phyloP scores from a whole-genome alignment of 257 asterid genomes.

The Avicennia marina region DNA sequence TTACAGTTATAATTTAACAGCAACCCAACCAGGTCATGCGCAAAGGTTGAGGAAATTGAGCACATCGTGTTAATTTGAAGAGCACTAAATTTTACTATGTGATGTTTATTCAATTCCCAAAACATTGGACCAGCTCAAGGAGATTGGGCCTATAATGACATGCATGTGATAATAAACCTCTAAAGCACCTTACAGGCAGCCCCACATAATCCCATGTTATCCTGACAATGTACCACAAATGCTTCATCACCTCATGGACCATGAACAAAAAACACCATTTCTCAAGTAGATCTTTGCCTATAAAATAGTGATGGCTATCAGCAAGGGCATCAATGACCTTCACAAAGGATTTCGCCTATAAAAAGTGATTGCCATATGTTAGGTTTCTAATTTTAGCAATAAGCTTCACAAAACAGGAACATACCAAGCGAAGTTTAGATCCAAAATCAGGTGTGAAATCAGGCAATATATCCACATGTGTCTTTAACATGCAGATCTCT shows the following conservation, averaged over 20 bases:
- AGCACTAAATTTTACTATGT: too few species aligned
- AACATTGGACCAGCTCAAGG: not conserved
- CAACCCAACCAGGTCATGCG: not conserved
- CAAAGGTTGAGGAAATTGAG: too few species aligned
- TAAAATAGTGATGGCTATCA: too few species aligned
- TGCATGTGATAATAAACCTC: not conserved
- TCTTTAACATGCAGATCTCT: slow-evolving; percentile 94
- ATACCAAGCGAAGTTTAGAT: slow-evolving; percentile 80
- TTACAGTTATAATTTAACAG: not conserved
- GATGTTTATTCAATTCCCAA: not conserved
- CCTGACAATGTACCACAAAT: too few species aligned
- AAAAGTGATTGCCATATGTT: not conserved
- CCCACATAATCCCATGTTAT: too few species aligned
- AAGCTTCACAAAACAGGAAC: slow-evolving; percentile 16
- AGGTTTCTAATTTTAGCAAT: not conserved
- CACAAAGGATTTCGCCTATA: too few species aligned
- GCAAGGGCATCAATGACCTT: too few species aligned
- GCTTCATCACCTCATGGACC: too few species aligned
- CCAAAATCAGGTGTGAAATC: slow-evolving; percentile 94
- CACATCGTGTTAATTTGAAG: too few species aligned
- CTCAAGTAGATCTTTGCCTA: too few species aligned
- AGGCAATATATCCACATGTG: slow-evolving; percentile 94
- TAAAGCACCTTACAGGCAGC: not conserved
- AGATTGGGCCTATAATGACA: not conserved
- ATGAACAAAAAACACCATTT: too few species aligned